A percentile compares a stretch with the other conserved stretches of the same genome.
Evolutionary conservation across 73 alveolate species (phyloP).

Genomic region (Urostyla sp.): DNA sequence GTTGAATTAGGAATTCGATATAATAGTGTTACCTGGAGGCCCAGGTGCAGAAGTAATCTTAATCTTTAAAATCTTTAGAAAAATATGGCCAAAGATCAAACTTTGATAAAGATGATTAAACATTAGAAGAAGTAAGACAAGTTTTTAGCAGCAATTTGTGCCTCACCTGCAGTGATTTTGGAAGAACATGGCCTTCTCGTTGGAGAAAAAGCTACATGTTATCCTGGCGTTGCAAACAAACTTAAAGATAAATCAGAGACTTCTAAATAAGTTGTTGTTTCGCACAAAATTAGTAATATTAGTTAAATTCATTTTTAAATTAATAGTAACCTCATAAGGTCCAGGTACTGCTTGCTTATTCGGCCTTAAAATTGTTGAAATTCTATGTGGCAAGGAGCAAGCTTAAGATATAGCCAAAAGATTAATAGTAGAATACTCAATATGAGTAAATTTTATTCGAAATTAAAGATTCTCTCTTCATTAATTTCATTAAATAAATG

Average conservation of each 20-base stretch:
- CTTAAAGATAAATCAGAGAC: slow-evolving; percentile 78
- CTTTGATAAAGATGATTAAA: slow-evolving; percentile 75
- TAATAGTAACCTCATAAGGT: slow-evolving; percentile 86
- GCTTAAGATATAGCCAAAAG: slow-evolving; percentile 69
- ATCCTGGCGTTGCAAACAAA: slow-evolving; percentile 82
- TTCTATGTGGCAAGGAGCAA: slow-evolving; percentile 77
- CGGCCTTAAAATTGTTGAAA: slow-evolving; percentile 83
- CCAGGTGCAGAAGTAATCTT: slow-evolving; percentile 80
- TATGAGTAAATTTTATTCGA: too few relatives aligned
- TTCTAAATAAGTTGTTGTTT: slow-evolving; percentile 86
- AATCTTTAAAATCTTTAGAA: slow-evolving; percentile 28
- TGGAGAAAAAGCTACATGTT: slow-evolving; percentile 89
- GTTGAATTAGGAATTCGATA: slow-evolving; percentile 37
- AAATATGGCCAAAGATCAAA: slow-evolving; percentile 64
- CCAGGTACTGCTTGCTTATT: slow-evolving; percentile 92
- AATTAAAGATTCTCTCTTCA: too few relatives aligned
- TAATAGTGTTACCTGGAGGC: slow-evolving; percentile 94
- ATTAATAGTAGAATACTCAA: too few relatives aligned
- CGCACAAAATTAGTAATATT: slow-evolving; percentile 73
- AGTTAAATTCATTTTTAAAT: too few relatives aligned
- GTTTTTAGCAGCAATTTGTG: slow-evolving; percentile 92
- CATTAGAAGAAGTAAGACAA: slow-evolving; percentile 71
- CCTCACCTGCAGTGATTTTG: slow-evolving; percentile 92
- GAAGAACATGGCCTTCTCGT: slow-evolving; percentile 86
- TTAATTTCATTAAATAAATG: too few relatives aligned